These are phyloP conservation scores for Aspergillus carlsbadensis DNA, from an alignment of 495 filamentous ascomycete genomes.

Conservation along the genomic window DNA sequence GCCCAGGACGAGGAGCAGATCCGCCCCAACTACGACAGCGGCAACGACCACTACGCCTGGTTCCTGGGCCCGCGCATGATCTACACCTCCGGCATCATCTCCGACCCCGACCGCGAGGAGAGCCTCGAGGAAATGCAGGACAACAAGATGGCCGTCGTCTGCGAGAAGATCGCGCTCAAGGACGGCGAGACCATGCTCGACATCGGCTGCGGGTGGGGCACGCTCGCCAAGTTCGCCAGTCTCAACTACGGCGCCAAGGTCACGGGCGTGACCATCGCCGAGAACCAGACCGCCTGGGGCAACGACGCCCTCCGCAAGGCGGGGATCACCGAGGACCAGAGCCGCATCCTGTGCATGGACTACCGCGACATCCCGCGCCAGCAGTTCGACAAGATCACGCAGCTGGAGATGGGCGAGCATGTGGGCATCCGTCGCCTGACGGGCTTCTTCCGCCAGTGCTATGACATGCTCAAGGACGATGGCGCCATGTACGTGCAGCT, in stretches of 20 bases:
- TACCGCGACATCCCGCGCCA: constrained; percentile 66
- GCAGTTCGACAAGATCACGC: constrained; percentile 68
- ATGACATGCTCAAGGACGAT: constrained; percentile 70
- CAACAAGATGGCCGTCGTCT: constrained; percentile 68
- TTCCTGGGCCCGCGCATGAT: constrained; percentile 74
- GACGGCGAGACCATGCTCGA: constrained; percentile 62
- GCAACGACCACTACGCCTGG: constrained; percentile 75
- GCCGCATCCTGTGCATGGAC: constrained; percentile 63
- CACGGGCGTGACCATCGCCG: constrained; percentile 66
- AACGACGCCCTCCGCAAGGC: constrained; percentile 62
- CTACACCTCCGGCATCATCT: constrained; percentile 69
- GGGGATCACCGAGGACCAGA: constrained; percentile 58
- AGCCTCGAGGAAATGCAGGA: constrained; percentile 68
- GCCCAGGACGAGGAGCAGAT: constrained; percentile 76
- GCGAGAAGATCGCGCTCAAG: constrained; percentile 67
- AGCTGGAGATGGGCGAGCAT: constrained; percentile 73
- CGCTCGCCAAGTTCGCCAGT: constrained; percentile 63
- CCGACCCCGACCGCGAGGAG: constrained; percentile 64
- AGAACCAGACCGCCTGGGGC: constrained; percentile 72
- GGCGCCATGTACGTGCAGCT: constrained; percentile 72
- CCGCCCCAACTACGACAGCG: constrained; percentile 72
- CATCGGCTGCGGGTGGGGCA: constrained; percentile 73
- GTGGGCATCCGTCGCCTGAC: constrained; percentile 65
- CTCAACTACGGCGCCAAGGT: constrained; percentile 62
- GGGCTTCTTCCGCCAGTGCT: constrained; percentile 60